A percentile compares a stretch with the other conserved stretches of the same genome.
These are phyloP conservation scores for Alternaria rosae DNA, from an alignment of 2,329 filamentous ascomycete genomes.

Conservation along the genomic window DNA sequence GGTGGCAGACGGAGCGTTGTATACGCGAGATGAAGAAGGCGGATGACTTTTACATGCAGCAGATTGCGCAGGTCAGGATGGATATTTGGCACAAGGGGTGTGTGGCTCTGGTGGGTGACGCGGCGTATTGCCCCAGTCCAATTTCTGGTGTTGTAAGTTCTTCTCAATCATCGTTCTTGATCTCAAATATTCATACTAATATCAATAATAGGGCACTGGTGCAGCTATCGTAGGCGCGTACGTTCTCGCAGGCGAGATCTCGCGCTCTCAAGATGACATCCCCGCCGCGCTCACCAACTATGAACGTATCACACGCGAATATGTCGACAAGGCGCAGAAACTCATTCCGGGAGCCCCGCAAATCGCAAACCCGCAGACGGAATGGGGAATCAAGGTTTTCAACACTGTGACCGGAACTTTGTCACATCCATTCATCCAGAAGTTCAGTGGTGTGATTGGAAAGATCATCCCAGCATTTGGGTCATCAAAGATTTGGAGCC, in stretches of 20 bases:
- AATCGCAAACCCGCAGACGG: conserved; percentile 34
- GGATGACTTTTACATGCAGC: conserved; percentile 56
- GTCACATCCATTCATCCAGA: conserved; percentile 18
- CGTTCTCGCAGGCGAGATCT: conserved; percentile 49
- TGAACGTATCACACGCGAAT: conserved; percentile 27
- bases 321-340: conserved; percentile 33
- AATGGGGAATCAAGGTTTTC: conserved; percentile 30
- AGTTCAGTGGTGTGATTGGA: conserved; percentile 18
- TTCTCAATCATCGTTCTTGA: too few species aligned
- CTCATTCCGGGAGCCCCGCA: conserved; percentile 35
- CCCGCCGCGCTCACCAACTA: conserved; percentile 33
- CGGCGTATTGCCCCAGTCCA: conserved; percentile 49
- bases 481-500: conserved; percentile 14
- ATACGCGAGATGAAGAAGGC: conserved; percentile 50
- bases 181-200: conserved; percentile 5
- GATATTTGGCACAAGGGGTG: conserved; percentile 44
- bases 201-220: conserved; percentile 30
- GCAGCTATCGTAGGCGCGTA: conserved; percentile 51
- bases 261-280: conserved; percentile 27
- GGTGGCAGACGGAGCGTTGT: conserved; percentile 49
- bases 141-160: conserved; percentile 37
- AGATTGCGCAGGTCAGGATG: conserved; percentile 52
- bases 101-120: conserved; percentile 50
- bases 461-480: conserved; percentile 27
- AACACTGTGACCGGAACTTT: conserved; percentile 25